A percentile compares a stretch with the other conserved stretches of the same genome.
Conservation (phyloP, 2,329 filamentous ascomycete species). For the Cladosporium austrohemisphaericum region DNA sequence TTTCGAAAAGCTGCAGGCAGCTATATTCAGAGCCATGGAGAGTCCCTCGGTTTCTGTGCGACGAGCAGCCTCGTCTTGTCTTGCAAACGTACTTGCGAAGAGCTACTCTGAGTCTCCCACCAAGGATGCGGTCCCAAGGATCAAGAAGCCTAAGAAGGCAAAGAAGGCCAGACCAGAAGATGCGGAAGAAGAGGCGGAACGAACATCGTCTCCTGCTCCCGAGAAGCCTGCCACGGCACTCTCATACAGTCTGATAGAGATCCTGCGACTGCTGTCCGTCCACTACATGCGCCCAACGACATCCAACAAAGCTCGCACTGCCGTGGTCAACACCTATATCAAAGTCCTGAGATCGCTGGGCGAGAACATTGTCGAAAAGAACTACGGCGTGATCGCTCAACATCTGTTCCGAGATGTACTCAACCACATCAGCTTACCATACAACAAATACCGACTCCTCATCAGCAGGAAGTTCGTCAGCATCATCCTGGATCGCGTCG, state of each 20-base stretch:
- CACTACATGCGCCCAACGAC: slow-evolving; percentile 79
- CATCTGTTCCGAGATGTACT: slow-evolving; percentile 78
- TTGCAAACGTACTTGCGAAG: slow-evolving; percentile 79
- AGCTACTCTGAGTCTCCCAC: slow-evolving; percentile 64
- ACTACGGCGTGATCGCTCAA: slow-evolving; percentile 76
- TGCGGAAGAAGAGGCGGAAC: slow-evolving; percentile 64
- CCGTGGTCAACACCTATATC: slow-evolving; percentile 82
- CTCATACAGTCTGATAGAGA: slow-evolving; percentile 69
- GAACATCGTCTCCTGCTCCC: slow-evolving; percentile 71
- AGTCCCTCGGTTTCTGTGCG: slow-evolving; percentile 70
- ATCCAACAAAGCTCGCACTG: slow-evolving; percentile 74
- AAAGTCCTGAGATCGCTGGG: slow-evolving; percentile 74
- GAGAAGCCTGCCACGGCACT: slow-evolving; percentile 69
- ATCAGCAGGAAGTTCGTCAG: slow-evolving; percentile 81
- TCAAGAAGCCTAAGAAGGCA: slow-evolving; percentile 68
- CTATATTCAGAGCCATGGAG: slow-evolving; percentile 83
- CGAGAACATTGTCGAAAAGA: slow-evolving; percentile 74
- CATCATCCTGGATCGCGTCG: slow-evolving; percentile 75
- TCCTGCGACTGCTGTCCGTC: slow-evolving; percentile 71
- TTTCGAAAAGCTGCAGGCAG: slow-evolving; percentile 80
- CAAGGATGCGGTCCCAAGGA: slow-evolving; percentile 51
- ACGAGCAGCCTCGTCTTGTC: slow-evolving; percentile 79
- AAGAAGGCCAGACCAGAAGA: slow-evolving; percentile 61
- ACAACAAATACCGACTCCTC: slow-evolving; percentile 83
- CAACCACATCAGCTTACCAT: slow-evolving; percentile 68